Conservation (phyloP, 2,329 filamentous ascomycete genomes). For the Pseudogymnoascus sp. region DNA sequence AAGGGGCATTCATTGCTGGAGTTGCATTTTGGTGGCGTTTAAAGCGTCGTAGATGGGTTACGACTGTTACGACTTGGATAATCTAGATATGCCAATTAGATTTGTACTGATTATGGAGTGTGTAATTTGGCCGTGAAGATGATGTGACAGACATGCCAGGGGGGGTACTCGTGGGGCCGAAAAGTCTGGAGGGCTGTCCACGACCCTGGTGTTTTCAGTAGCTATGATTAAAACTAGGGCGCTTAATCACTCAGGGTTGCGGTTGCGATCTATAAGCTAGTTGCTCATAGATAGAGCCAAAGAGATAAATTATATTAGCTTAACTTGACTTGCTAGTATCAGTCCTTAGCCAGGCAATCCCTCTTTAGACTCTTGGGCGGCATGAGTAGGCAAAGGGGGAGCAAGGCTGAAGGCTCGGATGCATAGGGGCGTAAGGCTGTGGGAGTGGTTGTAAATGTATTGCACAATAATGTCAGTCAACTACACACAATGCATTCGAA, state of each 20-base stretch:
- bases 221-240: too few species aligned
- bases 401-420: background rate
- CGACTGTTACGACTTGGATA: constrained; percentile 1
- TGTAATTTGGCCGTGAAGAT: background rate
- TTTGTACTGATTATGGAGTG: background rate
- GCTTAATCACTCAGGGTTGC: too few species aligned
- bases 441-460: background rate
- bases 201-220: too few species aligned
- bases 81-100: background rate
- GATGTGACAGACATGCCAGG: background rate
- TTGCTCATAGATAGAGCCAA: too few species aligned
- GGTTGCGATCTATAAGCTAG: too few species aligned
- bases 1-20: background rate
- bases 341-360: background rate
- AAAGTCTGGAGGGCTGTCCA: too few species aligned
- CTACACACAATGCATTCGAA: background rate
- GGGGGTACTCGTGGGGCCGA: too few species aligned
- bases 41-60: background rate
- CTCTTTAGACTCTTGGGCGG: background rate
- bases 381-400: background rate
- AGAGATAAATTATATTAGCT: background rate
- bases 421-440: background rate
- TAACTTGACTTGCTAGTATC: background rate
- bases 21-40: background rate
- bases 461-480: background rate